A percentile compares a stretch with the other conserved stretches of the same genome.
Evolutionary conservation across 192 early-diverging fungal species (phyloP).

Genomic region (Podila epigama): DNA sequence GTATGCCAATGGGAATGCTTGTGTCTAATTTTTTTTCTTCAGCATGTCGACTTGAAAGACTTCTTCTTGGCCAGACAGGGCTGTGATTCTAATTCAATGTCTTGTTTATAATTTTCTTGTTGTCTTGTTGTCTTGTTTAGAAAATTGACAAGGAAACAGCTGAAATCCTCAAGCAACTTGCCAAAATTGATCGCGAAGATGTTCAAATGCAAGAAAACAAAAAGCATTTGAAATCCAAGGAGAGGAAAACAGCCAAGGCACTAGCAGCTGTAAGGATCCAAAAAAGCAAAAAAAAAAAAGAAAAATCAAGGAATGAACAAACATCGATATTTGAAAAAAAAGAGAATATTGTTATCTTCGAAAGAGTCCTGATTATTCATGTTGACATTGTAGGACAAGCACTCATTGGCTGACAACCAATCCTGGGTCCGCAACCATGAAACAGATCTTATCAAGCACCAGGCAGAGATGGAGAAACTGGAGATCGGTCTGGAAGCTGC

Average conservation of each 20-base stretch:
- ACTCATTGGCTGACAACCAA: conserved; percentile 65
- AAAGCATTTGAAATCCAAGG: conserved; percentile 80
- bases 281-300: no score
- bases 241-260: conserved; percentile 77
- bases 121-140: conserved; percentile 5
- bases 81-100: no score
- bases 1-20: conserved; percentile 22
- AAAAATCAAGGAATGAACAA: no score
- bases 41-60: neutral
- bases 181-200: conserved; percentile 78
- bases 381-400: conserved; percentile 53
- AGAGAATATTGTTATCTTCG: no score
- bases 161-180: conserved; percentile 64
- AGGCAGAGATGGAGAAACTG: conserved; percentile 66
- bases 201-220: conserved; percentile 88
- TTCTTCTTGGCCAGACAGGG: no score
- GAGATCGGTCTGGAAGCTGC: conserved; percentile 69
- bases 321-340: no score
- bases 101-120: no score
- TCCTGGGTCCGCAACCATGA: conserved; percentile 76
- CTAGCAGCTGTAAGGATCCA: conserved; percentile 64
- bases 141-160: conserved; percentile 63
- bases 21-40: neutral
- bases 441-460: conserved; percentile 62
- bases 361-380: neutral